Evolutionary conservation across 2,329 filamentous ascomycete genomes (phyloP).

Genomic region (Cladosporium sp.): DNA sequence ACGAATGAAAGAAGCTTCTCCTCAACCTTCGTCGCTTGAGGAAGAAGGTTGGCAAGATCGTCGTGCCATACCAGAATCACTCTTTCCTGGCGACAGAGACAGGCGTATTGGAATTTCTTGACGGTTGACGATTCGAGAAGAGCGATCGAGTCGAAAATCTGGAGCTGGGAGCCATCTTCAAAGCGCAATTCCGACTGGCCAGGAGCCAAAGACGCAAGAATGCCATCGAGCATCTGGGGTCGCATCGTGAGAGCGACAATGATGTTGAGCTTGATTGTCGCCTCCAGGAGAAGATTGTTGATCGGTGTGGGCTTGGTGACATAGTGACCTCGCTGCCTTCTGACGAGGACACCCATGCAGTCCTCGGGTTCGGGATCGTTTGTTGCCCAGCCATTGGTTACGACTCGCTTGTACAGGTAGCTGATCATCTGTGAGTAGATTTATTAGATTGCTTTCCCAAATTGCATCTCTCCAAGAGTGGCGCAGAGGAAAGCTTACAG

Average conservation of each 20-base stretch:
- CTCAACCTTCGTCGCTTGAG: constrained; percentile 3
- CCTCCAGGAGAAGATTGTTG: constrained; percentile 3
- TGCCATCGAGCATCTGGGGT: constrained; percentile 7
- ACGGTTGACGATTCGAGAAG: not conserved
- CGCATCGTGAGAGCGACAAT: constrained; percentile 5
- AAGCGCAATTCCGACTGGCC: constrained; percentile 2
- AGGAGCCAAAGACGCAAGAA: not conserved
- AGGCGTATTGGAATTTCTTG: constrained; percentile 10
- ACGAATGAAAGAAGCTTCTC: constrained; percentile 3
- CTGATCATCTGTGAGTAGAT: constrained; percentile 9
- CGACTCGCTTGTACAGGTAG: constrained; percentile 4
- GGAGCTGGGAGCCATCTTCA: constrained; percentile 4
- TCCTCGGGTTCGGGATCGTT: not conserved
- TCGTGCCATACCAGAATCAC: constrained; percentile 10
- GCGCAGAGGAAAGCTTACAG: no score
- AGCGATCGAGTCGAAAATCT: not conserved
- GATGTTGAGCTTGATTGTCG: constrained; percentile 6
- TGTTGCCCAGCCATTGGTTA: constrained; percentile 6
- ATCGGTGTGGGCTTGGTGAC: constrained; percentile 3
- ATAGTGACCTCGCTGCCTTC: constrained; percentile 1
- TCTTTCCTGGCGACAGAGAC: constrained; percentile 3
- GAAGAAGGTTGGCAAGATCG: constrained; percentile 1
- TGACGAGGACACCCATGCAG: constrained; percentile 9
- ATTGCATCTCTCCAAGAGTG: no score
- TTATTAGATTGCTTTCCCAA: no score